phyloP scores from a whole-genome alignment of 2,329 filamentous ascomycete genomes.

The Trichophyton simii region DNA sequence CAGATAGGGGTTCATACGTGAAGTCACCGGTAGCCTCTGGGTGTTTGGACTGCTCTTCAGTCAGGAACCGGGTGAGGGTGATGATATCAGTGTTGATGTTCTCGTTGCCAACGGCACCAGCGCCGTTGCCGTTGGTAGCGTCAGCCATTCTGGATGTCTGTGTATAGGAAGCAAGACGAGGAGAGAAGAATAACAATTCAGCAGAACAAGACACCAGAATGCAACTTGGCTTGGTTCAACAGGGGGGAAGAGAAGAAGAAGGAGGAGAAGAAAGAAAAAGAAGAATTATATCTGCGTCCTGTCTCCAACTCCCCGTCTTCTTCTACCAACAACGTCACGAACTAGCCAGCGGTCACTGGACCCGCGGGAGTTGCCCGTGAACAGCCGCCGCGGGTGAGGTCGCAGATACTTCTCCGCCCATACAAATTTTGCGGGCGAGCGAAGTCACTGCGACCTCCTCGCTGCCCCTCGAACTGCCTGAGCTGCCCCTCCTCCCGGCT shows the following conservation, averaged over 20 bases:
- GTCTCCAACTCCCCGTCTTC: too few relatives aligned
- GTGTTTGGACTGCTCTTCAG: constrained; percentile 87
- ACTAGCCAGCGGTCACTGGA: not conserved
- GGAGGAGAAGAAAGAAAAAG: not conserved
- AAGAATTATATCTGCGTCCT: not conserved
- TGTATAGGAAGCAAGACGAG: not conserved
- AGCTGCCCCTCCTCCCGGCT: not conserved
- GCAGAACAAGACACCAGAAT: not conserved
- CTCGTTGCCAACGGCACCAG: constrained; percentile 50
- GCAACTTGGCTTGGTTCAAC: not conserved
- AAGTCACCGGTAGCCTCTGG: constrained; percentile 96
- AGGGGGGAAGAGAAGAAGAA: not conserved
- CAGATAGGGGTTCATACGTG: constrained; percentile 51
- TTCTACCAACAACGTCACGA: not conserved
- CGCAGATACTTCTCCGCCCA: not conserved
- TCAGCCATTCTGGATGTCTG: constrained; percentile 23
- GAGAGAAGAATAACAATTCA: not conserved
- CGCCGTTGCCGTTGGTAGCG: constrained; percentile 31
- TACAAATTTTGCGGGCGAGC: not conserved
- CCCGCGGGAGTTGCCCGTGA: not conserved
- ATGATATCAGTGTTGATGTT: constrained; percentile 93
- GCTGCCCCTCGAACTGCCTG: not conserved
- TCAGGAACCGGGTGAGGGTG: constrained; percentile 88
- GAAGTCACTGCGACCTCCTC: not conserved
- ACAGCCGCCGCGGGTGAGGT: not conserved